Evolutionary conservation across 1,284 basidiomycete genomes (phyloP), one percentile per base, ranked within the genome.

Genomic region (Ustilago shanxiensis): DNA sequence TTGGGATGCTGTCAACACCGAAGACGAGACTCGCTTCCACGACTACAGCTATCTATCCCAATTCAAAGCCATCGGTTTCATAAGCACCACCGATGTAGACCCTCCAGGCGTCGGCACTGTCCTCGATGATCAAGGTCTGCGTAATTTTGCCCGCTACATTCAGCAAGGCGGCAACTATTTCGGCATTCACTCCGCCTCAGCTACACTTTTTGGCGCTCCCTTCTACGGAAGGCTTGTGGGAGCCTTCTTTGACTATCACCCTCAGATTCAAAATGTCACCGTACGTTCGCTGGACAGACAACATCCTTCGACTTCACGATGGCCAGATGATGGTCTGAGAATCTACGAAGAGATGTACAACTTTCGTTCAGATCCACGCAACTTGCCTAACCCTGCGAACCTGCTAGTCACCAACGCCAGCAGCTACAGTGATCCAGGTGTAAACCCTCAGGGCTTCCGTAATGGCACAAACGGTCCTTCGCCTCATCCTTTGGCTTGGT

Each of bases 191-290:
- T 89, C 91, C 37, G 91, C 92, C 1, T 90, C 91, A 1, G 92
- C 91, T 61, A 90, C 90, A 53, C 87, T 93, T 14, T 88, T 89
- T 59, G 91, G 91, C 77, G 90, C 90, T 3, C 89, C 90, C 0
- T 93, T 91, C 83, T 93, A 90, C 80, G 88, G 87, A 49, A 74
- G 67, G 49, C 71, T 79, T 2, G 64, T 72, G 87, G 91, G 91
- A 16, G 91, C 92, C 3, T 89, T 88, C 68, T 93, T 93, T 80
- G 92, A 93, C 85, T 92, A 92, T 83, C 92, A 94, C 81, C 90
- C 92, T 0, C 87, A 86, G 9, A 83, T 93, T 9, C 90, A 91
- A 82, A 88, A 89, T 68, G 91, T 82, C 41, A 60, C 67, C 8
- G 55, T 79, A 26, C 63, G 57, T 18, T 49, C 79, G 6, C 47